A percentile compares a stretch with the other conserved stretches of the same genome.
Conservation (phyloP, 345 rosid species). For the Pistacia vera region DNA sequence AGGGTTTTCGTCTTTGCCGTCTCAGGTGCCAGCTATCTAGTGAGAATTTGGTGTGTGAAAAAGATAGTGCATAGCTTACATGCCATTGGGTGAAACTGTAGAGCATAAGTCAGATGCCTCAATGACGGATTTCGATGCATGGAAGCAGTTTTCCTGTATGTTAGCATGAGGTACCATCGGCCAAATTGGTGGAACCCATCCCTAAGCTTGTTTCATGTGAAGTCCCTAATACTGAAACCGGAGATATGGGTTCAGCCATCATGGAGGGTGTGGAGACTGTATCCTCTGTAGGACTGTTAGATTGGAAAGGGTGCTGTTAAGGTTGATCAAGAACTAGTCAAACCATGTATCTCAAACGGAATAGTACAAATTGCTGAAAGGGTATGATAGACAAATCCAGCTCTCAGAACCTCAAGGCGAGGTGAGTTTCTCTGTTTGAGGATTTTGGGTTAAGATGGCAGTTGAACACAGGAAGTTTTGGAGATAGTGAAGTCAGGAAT, state of each 20-base stretch:
- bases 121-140: slow-evolving; percentile 30
- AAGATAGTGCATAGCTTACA: slow-evolving; percentile 11
- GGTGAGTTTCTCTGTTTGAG: slow-evolving; percentile 56
- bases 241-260: slow-evolving; percentile 31
- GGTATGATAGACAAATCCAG: slow-evolving; percentile 38
- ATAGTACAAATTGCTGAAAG: slow-evolving; percentile 39
- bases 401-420: slow-evolving; percentile 42
- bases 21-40: slow-evolving; percentile 27
- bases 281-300: slow-evolving; percentile 23
- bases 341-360: slow-evolving; percentile 39
- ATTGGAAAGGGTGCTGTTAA: slow-evolving; percentile 34
- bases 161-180: slow-evolving; percentile 34
- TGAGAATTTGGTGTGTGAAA: slow-evolving; percentile 32
- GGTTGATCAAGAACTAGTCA: slow-evolving; percentile 43
- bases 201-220: slow-evolving; percentile 35
- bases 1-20: slow-evolving; percentile 21
- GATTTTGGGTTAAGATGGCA: slow-evolving; percentile 41
- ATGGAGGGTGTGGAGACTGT: slow-evolving; percentile 29
- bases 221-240: slow-evolving; percentile 30
- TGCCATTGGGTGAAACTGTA: slow-evolving; percentile 23
- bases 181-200: slow-evolving; percentile 28
- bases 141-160: slow-evolving; percentile 28
- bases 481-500: slow-evolving; percentile 43
- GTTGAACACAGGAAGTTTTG: slow-evolving; percentile 27
- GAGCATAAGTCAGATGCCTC: slow-evolving; percentile 23